phyloP scores from a whole-genome alignment of 306 rosid species.

The Inga oerstediana region DNA sequence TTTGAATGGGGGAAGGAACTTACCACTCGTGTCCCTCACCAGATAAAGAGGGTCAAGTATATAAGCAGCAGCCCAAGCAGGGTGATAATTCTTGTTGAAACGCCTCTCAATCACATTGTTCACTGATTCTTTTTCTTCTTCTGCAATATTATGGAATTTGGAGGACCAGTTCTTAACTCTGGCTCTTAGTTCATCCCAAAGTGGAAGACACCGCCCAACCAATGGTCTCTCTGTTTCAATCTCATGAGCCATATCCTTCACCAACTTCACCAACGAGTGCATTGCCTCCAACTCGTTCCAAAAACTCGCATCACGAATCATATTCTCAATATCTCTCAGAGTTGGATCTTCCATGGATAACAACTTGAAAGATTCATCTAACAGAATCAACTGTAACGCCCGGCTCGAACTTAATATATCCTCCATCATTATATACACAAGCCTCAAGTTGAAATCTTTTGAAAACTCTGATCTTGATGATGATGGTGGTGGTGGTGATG shows the following conservation, averaged over 20 bases:
- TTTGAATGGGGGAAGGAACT: conserved; percentile 72
- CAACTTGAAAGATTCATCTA: conserved; percentile 60
- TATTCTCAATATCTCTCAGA: conserved; percentile 60
- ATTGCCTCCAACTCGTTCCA: conserved; percentile 81
- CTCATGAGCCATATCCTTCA: conserved; percentile 72
- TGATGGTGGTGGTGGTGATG: neutral
- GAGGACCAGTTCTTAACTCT: conserved; percentile 74
- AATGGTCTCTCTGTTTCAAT: conserved; percentile 80
- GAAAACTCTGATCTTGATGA: conserved; percentile 26
- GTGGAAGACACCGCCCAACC: conserved; percentile 82
- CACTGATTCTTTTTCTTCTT: conserved; percentile 51
- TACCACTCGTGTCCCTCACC: conserved; percentile 54
- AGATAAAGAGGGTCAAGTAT: conserved; percentile 66
- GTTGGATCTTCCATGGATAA: conserved; percentile 62
- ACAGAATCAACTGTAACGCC: conserved; percentile 59
- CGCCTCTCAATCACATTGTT: conserved; percentile 59
- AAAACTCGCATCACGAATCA: conserved; percentile 62
- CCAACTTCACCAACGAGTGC: conserved; percentile 61
- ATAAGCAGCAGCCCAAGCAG: conserved; percentile 74
- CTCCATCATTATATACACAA: conserved; percentile 55
- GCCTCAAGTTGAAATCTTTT: conserved; percentile 38
- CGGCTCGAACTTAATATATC: conserved; percentile 59
- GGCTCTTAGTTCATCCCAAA: conserved; percentile 77
- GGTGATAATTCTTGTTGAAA: conserved; percentile 70
- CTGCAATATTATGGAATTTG: conserved; percentile 51